Evolutionary conservation across 257 asterid species (phyloP).

Genomic region (Mitragyna speciosa): DNA sequence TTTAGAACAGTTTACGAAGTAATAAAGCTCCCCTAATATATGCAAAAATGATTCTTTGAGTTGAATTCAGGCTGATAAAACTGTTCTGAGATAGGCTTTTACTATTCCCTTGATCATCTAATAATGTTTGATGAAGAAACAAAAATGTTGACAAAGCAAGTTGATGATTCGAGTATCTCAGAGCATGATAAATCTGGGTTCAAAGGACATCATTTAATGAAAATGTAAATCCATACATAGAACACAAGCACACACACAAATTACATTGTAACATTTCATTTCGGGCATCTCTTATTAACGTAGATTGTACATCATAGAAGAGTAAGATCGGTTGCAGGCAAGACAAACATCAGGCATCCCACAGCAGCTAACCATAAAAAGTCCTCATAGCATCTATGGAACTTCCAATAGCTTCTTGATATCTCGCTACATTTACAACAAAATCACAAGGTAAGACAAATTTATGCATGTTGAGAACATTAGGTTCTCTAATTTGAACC

Average conservation of each 20-base stretch:
- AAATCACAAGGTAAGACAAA: background rate
- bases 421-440: conserved; percentile 41
- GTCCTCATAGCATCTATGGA: background rate
- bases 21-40: no score
- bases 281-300: background rate
- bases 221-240: background rate
- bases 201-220: background rate
- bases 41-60: background rate
- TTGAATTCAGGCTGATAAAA: background rate
- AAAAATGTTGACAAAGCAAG: background rate
- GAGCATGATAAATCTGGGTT: background rate
- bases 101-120: background rate
- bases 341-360: background rate
- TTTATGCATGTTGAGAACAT: background rate
- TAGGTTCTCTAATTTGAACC: no score
- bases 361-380: background rate
- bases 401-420: background rate
- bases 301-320: background rate
- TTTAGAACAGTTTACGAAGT: no score
- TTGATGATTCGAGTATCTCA: background rate
- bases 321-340: background rate
- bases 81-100: background rate
- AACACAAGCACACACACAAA: background rate
- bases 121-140: background rate
- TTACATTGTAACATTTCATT: background rate